Percentiles rank a stretch among this genome's conserved stretches.
phyloP scores from a whole-genome alignment of 1,284 basidiomycete genomes.

The Phellopilus nigrolimitatus region DNA sequence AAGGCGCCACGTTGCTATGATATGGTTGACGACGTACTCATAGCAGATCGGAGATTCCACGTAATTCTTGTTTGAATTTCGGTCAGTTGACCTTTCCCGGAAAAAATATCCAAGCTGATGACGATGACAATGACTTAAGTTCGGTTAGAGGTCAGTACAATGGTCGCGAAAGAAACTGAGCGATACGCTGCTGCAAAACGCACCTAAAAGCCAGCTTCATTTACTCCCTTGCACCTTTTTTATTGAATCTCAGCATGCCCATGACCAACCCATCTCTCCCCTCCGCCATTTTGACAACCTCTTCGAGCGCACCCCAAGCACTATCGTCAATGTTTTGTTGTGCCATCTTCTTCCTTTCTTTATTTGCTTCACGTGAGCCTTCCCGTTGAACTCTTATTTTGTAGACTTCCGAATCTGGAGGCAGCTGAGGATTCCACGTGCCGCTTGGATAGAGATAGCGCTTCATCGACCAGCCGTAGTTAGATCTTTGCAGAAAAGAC shows the following conservation, averaged over 20 bases:
- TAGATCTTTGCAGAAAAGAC: slow-evolving; percentile 32
- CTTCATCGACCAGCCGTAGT: slow-evolving; percentile 25
- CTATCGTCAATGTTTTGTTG: slow-evolving; percentile 23
- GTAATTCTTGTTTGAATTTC: too few species aligned
- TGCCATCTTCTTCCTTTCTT: neutral
- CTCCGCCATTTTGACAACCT: slow-evolving; percentile 50
- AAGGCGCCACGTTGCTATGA: too few species aligned
- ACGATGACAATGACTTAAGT: too few species aligned
- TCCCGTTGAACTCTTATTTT: neutral
- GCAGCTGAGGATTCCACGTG: slow-evolving; percentile 43
- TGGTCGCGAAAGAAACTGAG: too few species aligned
- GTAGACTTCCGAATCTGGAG: slow-evolving; percentile 26
- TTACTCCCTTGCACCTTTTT: neutral
- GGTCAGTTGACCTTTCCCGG: too few species aligned
- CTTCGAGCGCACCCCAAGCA: slow-evolving; percentile 37
- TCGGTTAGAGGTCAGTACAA: too few species aligned
- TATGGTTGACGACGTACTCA: too few species aligned
- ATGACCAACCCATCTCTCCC: slow-evolving; percentile 39
- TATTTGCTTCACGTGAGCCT: neutral
- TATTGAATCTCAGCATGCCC: slow-evolving; percentile 31
- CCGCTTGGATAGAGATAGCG: slow-evolving; percentile 23
- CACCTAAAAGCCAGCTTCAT: neutral
- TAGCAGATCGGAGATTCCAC: too few species aligned
- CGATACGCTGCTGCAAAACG: too few species aligned
- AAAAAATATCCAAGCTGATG: too few species aligned